phyloP scores from a whole-genome alignment of 352 stramenopile species.

The Pelagophyceae sp. region DNA sequence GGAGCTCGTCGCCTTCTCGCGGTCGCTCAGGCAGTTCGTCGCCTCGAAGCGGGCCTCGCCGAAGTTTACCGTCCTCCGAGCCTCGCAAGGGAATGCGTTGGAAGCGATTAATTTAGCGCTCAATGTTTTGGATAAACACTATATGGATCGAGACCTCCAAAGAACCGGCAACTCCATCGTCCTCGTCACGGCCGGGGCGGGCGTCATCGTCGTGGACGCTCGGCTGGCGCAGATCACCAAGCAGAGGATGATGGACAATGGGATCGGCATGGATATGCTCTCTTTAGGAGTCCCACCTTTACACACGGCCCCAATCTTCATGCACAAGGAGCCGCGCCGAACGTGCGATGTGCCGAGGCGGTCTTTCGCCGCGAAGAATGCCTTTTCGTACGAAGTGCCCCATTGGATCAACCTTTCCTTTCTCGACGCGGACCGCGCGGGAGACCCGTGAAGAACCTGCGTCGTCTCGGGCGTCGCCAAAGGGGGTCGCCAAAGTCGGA shows the following conservation, averaged over 20 bases:
- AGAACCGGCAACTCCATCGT: slow-evolving; percentile 89
- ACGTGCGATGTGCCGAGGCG: slow-evolving; percentile 8
- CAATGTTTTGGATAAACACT: slow-evolving; percentile 96
- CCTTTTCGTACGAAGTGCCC: slow-evolving; percentile 73
- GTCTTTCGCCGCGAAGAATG: slow-evolving; percentile 54
- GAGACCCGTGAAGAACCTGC: no score
- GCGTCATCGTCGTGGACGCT: slow-evolving; percentile 89
- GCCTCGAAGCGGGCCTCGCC: slow-evolving; percentile 42
- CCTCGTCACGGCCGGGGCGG: slow-evolving; percentile 83
- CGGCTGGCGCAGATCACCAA: slow-evolving; percentile 86
- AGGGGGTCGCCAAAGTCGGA: no score
- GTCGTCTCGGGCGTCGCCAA: no score
- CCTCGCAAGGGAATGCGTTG: slow-evolving; percentile 89
- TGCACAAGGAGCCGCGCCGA: slow-evolving; percentile 54
- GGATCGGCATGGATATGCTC: slow-evolving; percentile 96
- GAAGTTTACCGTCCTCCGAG: slow-evolving; percentile 60
- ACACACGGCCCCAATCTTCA: slow-evolving; percentile 94
- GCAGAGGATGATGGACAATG: slow-evolving; percentile 98
- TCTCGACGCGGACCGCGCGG: slow-evolving; percentile 58
- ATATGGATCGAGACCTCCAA: slow-evolving; percentile 90
- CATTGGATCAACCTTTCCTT: slow-evolving; percentile 86
- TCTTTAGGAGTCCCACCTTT: slow-evolving; percentile 84
- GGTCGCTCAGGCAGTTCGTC: slow-evolving; percentile 60
- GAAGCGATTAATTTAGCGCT: slow-evolving; percentile 96
- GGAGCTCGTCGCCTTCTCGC: slow-evolving; percentile 83